Evolutionary conservation across 768 basidiomycete genomes (phyloP), one percentile per base, ranked within the genome.

Genomic region (Leccinellum rugosiceps): DNA sequence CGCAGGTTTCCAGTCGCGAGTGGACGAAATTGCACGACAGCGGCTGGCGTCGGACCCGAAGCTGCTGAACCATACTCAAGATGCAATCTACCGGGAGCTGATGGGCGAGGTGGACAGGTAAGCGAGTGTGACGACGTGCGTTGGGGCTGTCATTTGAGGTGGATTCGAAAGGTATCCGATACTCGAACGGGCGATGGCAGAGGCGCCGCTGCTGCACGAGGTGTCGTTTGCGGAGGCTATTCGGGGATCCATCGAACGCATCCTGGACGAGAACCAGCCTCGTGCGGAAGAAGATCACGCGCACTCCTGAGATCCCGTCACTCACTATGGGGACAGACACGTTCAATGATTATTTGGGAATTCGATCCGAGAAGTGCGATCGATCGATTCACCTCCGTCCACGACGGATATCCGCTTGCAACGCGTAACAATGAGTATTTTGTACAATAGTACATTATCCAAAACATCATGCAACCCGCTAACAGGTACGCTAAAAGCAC

Each of bases 91-190:
- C 60, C 74, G 78, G 56, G 88, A 89, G 61, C 72, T 91, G 14
- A 79, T 85, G 75, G 86, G 88, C 48, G 87, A 91, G 65, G 75
- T 90, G 28, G 86, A 88, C 69, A 80, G 87, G 88, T 84, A 21
- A n/a, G 65, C 51, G n/a, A 38, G 17, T 38, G 2, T 1, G 0
- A 11, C 9, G 6, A 4, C 19, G 6, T 13, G 31, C 19, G 10
- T 34, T 19, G 5, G 19, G 13, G 44, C 30, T 5, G 6, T 23
- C 21, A 19, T 23, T 9, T 53, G 19, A 38, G 21, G 10, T 48
- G 46, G 35, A 38, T n/a, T 14, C 35, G 9, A n/a, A 53, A 88
- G 87, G 57, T 87, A 83, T 68, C 86, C 86, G 17, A 73, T 87
- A 26, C 78, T 88, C 28, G 85, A 87, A 59, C 83, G 85, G 17